phyloP scores from a whole-genome alignment of 2,329 filamentous ascomycete genomes.

The Exophiala viscosa region DNA sequence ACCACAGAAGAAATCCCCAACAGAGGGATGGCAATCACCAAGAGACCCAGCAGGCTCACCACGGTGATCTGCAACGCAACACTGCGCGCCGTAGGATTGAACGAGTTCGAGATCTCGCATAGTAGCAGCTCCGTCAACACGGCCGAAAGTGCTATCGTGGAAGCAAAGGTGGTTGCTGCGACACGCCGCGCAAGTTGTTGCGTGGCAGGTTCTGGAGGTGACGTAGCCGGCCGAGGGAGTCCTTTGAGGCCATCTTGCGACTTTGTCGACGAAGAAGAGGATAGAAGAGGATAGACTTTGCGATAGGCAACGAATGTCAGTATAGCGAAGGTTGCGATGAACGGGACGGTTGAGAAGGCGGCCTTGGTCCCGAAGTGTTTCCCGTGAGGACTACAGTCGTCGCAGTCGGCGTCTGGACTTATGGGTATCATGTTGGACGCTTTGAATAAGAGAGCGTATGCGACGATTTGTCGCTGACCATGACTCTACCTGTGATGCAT shows the following conservation, averaged over 20 bases:
- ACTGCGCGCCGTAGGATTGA: conserved; percentile 64
- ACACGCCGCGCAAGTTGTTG: conserved; percentile 33
- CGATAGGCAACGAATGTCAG: conserved; percentile 62
- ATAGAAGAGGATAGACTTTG: conserved; percentile 70
- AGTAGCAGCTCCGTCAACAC: conserved; percentile 77
- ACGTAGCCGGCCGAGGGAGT: conserved; percentile 21
- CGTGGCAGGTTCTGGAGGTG: conserved; percentile 28
- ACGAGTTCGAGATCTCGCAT: conserved; percentile 74
- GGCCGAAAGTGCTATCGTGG: conserved; percentile 71
- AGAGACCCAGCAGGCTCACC: conserved; percentile 65
- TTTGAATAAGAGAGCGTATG: neutral
- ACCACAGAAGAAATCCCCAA: conserved; percentile 69
- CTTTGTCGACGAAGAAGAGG: conserved; percentile 31
- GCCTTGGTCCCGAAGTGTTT: conserved; percentile 26
- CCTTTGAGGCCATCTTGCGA: conserved; percentile 16
- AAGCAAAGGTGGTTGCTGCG: conserved; percentile 66
- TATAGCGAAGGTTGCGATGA: conserved; percentile 65
- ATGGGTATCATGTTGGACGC: conserved; percentile 23
- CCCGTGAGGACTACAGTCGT: conserved; percentile 30
- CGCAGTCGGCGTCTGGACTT: conserved; percentile 27
- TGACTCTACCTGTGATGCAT: conserved; percentile 6
- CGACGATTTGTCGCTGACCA: conserved; percentile 6
- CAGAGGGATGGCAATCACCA: conserved; percentile 72
- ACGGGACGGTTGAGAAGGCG: conserved; percentile 62
- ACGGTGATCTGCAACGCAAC: conserved; percentile 67